Percentiles rank a stretch among this genome's conserved stretches.
Evolutionary conservation across 257 asterid genomes (phyloP).

Genomic region (Rehmannia glutinosa): DNA sequence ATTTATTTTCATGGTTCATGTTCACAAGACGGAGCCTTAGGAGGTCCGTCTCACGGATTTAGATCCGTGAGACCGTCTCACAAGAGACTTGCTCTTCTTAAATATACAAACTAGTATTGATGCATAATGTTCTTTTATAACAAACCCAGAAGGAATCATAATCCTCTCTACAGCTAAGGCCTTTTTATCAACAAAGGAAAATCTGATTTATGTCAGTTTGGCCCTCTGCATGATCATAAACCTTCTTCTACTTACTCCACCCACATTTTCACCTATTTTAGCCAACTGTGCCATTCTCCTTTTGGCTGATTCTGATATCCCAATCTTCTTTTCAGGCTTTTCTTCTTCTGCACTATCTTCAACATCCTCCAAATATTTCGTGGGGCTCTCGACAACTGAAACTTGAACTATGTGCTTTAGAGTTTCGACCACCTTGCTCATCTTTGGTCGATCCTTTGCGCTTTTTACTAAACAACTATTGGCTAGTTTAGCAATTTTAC

Average conservation of each 20-base stretch:
- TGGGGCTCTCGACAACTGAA: constrained; percentile 30
- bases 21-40: no score
- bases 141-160: not conserved
- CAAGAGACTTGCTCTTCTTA: no score
- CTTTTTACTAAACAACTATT: constrained; percentile 68
- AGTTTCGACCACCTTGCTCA: constrained; percentile 78
- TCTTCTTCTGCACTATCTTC: constrained; percentile 33
- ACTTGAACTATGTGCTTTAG: constrained; percentile 49
- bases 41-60: no score
- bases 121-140: not conserved
- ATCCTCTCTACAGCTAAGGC: not conserved
- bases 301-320: constrained; percentile 60
- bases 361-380: constrained; percentile 15
- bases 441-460: constrained; percentile 75
- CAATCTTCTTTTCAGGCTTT: constrained; percentile 9
- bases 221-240: constrained; percentile 77
- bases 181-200: not conserved
- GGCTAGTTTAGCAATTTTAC: constrained; percentile 61
- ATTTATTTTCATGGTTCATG: no score
- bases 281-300: constrained; percentile 78
- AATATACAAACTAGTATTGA: not conserved
- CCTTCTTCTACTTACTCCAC: constrained; percentile 51
- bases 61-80: no score
- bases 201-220: constrained; percentile 30
- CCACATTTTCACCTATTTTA: constrained; percentile 63